Conservation (phyloP, 2,329 filamentous ascomycete genomes). For the Berkeleyomyces basicola region DNA sequence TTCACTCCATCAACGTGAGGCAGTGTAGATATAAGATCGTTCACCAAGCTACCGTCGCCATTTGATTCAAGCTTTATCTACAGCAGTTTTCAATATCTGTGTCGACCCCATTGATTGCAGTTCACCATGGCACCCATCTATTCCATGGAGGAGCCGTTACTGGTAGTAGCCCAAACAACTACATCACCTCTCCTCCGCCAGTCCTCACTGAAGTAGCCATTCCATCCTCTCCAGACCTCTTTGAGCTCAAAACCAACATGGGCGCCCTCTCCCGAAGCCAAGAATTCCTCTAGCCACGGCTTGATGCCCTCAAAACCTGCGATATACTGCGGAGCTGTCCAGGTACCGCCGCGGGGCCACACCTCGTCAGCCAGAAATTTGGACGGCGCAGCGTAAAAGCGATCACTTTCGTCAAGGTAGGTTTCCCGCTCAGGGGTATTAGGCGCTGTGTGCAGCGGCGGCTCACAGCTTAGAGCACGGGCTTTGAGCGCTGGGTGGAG, state of each 20-base stretch:
- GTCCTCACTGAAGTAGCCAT: slow-evolving; percentile 48
- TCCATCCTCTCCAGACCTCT: slow-evolving; percentile 40
- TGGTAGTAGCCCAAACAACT: slow-evolving; percentile 37
- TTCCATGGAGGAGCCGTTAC: neutral
- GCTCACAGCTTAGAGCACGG: slow-evolving; percentile 80
- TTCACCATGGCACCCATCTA: neutral
- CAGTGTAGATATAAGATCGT: neutral
- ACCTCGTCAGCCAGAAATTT: slow-evolving; percentile 41
- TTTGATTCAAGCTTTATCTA: neutral
- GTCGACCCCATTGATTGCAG: neutral
- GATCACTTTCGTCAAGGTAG: slow-evolving; percentile 81
- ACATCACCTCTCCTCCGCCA: slow-evolving; percentile 37
- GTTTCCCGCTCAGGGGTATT: slow-evolving; percentile 39
- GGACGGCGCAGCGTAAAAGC: slow-evolving; percentile 57
- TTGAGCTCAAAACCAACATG: slow-evolving; percentile 26
- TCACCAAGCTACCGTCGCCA: neutral
- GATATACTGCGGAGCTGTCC: slow-evolving; percentile 35
- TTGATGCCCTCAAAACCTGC: slow-evolving; percentile 45
- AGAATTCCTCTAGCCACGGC: slow-evolving; percentile 28
- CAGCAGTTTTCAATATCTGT: neutral
- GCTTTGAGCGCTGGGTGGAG: slow-evolving; percentile 58
- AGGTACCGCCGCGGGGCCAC: slow-evolving; percentile 21
- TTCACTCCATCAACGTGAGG: neutral
- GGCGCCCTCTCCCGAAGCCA: slow-evolving; percentile 23
- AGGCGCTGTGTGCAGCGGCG: slow-evolving; percentile 53